Evolutionary conservation across 2,329 filamentous ascomycete species (phyloP), one percentile per base, ranked within the genome.

Genomic region (Colletotrichum australisinense): DNA sequence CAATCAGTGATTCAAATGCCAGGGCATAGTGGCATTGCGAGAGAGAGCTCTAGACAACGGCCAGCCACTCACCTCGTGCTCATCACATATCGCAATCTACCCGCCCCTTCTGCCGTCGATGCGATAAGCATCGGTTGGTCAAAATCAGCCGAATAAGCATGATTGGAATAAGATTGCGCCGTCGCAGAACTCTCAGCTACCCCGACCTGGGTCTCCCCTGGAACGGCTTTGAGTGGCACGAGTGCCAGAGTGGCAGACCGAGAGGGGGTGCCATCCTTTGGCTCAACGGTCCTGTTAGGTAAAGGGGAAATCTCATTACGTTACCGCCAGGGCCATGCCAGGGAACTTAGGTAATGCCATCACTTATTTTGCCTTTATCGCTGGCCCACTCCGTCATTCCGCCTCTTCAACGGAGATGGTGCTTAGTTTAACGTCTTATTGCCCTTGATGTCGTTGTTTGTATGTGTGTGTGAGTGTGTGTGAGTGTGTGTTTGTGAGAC

Each of bases 121-220:
- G 46, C 60, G 67, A 71, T 71, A 71, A 71, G 55, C n/a, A 30
- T 53, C 49, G 32, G 57, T 58, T 66, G 30, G 71, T 5, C 49
- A 38, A n/a, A 16, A 52, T 5, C 30, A 30, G 30, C 28, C 35
- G 60, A 66, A 62, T 73, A 73, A 71, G 71, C 71, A 73, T 73
- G 71, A 71, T 62, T 62, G 56, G 28, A 62, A 52, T 71, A 73
- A 66, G 71, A 66, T 71, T 71, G 71, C 62, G 62, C 46, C 60
- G 60, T 66, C 28, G 67, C 26, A n/a, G 9, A 30, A 28, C 67
- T 49, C 38, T 55, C 32, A 49, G 28, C 53, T 55, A 14, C 59
- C 56, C 22, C 35, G 42, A 52, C 60, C 35, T 24, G 67, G 67
- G 24, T 58, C 60, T 63, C 56, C 67, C 71, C 71, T 66, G 71